These are phyloP conservation scores for Solanum hybrid DNA, from an alignment of 305 asterid species.

Conservation along the genomic window DNA sequence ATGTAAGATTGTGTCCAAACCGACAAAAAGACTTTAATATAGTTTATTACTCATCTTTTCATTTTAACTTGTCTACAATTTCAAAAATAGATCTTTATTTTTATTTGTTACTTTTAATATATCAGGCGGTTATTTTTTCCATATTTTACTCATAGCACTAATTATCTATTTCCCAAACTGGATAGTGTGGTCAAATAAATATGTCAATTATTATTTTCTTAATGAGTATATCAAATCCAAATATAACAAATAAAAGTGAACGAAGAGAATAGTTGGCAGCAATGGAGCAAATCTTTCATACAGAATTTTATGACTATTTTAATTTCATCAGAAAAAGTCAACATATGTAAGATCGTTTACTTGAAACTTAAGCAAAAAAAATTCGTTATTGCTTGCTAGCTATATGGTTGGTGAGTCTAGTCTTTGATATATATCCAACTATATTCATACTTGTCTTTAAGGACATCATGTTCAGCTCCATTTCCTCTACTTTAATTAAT, in stretches of 20 bases:
- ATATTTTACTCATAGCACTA: too few relatives aligned
- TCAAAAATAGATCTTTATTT: too few relatives aligned
- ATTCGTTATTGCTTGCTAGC: neutral
- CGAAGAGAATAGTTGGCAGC: neutral
- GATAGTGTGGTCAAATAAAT: too few relatives aligned
- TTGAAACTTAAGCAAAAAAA: neutral
- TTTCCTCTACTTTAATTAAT: neutral
- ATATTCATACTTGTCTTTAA: neutral
- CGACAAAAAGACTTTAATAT: neutral
- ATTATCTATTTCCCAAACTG: too few relatives aligned
- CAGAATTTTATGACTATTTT: neutral
- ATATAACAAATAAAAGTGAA: too few relatives aligned
- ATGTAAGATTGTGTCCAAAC: neutral
- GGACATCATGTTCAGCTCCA: neutral
- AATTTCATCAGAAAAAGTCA: neutral
- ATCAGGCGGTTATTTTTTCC: too few relatives aligned
- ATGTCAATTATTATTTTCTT: too few relatives aligned
- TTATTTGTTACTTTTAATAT: too few relatives aligned
- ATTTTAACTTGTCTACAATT: too few relatives aligned
- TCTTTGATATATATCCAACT: neutral
- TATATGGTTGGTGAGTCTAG: neutral
- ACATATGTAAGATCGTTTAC: neutral
- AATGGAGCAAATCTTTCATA: neutral
- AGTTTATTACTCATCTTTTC: neutral
- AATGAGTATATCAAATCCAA: fast-evolving